A percentile compares a stretch with the other conserved stretches of the same genome.
Conservation (phyloP, 1,284 basidiomycete genomes). For the Vanrija humicola region DNA sequence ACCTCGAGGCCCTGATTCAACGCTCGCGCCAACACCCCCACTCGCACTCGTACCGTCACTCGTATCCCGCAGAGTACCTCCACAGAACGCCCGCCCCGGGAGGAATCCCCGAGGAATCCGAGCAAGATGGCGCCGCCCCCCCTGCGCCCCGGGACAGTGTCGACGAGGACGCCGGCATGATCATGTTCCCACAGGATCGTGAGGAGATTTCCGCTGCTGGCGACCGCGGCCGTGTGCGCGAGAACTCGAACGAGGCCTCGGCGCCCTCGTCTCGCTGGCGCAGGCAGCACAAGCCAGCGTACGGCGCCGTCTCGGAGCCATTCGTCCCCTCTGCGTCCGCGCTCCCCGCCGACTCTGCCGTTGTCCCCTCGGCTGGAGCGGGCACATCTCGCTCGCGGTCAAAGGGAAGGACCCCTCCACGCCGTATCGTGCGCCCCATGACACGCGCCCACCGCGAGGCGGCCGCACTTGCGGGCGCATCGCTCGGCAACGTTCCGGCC, state of each 20-base stretch:
- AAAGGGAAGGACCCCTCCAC: constrained; percentile 36
- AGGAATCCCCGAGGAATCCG: too few species aligned
- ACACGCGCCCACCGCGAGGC: constrained; percentile 11
- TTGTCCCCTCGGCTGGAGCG: not conserved
- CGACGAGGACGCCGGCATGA: too few species aligned
- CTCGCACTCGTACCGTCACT: not conserved
- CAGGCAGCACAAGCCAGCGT: not conserved
- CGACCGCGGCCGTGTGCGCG: too few species aligned
- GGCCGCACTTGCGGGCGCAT: constrained; percentile 12
- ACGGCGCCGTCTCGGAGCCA: not conserved
- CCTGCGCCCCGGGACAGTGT: too few species aligned
- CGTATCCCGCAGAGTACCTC: too few species aligned
- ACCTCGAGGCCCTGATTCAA: constrained; percentile 45
- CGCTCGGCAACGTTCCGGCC: constrained; percentile 1
- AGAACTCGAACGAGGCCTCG: not conserved
- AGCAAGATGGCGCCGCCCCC: too few species aligned
- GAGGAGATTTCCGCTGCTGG: too few species aligned
- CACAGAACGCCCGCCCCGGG: too few species aligned
- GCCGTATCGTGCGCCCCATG: constrained; percentile 18
- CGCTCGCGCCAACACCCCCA: constrained; percentile 33
- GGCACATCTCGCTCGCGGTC: constrained; percentile 32
- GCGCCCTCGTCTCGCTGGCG: not conserved
- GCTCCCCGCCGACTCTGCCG: too few species aligned
- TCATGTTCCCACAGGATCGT: too few species aligned
- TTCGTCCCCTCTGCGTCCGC: too few species aligned